A percentile compares a stretch with the other conserved stretches of the same genome.
Evolutionary conservation across 768 basidiomycete genomes (phyloP).

Genomic region (Psilocybe subaeruginosa): DNA sequence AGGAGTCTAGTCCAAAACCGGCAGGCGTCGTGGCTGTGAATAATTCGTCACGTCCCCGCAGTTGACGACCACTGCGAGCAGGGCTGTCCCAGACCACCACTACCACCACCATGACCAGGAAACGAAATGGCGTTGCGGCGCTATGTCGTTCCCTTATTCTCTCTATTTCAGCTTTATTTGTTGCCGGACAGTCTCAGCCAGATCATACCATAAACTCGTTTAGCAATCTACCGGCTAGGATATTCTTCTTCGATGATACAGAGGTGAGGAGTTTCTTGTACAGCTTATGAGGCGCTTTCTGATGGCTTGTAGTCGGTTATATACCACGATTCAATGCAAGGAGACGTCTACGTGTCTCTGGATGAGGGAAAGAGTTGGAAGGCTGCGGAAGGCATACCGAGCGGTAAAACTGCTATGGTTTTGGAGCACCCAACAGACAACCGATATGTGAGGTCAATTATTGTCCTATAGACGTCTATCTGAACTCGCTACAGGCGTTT

Average conservation of each 20-base stretch:
- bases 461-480: neutral
- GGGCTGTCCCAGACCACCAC: conserved; percentile 23
- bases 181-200: conserved; percentile 37
- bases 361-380: conserved; percentile 85
- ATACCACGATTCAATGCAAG: conserved; percentile 75
- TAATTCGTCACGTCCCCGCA: conserved; percentile 18
- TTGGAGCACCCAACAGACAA: conserved; percentile 89
- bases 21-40: conserved; percentile 19
- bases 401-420: conserved; percentile 68
- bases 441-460: conserved; percentile 53
- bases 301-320: conserved; percentile 50
- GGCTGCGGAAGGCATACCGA: conserved; percentile 50
- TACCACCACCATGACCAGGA: conserved; percentile 14
- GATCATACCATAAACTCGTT: conserved; percentile 56
- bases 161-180: conserved; percentile 18
- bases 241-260: conserved; percentile 95
- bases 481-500: conserved; percentile 66
- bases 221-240: conserved; percentile 68
- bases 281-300: conserved; percentile 11
- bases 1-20: neutral
- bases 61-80: conserved; percentile 15
- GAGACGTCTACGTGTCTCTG: conserved; percentile 75
- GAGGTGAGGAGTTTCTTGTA: conserved; percentile 46
- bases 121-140: conserved; percentile 16
- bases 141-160: conserved; percentile 19